Evolutionary conservation across 148 eudicot genomes (phyloP).

Genomic region (Simmondsia chinensis): DNA sequence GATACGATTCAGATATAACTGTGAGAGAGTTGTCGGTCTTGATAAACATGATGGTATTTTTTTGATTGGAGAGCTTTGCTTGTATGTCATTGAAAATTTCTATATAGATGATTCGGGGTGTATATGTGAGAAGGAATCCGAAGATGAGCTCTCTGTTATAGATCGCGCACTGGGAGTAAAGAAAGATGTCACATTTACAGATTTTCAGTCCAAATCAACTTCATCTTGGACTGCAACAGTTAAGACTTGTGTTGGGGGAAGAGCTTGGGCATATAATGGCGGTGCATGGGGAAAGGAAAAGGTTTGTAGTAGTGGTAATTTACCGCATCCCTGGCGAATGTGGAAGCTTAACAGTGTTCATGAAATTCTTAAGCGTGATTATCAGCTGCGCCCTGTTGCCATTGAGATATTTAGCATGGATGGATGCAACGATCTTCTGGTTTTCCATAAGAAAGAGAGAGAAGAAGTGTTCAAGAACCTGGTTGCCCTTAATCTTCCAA

Average conservation of each 20-base stretch:
- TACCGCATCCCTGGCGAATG: conserved; percentile 92
- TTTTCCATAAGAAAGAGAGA: conserved; percentile 98
- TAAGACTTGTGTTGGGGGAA: conserved; percentile 61
- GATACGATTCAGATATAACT: conserved; percentile 80
- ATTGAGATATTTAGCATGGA: conserved; percentile 98
- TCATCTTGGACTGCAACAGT: conserved; percentile 66
- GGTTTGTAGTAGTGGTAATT: conserved; percentile 57
- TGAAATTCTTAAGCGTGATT: conserved; percentile 96
- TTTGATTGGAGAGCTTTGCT: conserved; percentile 84
- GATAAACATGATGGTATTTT: conserved; percentile 99
- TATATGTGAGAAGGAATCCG: conserved; percentile 88
- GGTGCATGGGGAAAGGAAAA: conserved; percentile 99
- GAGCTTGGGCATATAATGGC: conserved; percentile 98
- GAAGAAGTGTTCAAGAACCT: conserved; percentile 95
- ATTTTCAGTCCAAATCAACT: conserved; percentile 77
- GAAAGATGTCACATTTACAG: conserved; percentile 70
- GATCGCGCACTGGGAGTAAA: conserved; percentile 97
- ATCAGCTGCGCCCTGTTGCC: conserved; percentile 98
- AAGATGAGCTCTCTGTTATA: conserved; percentile 85
- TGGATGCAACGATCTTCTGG: conserved; percentile 95
- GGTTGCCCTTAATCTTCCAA: conserved; percentile 94
- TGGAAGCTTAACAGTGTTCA: conserved; percentile 99
- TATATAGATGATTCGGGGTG: conserved; percentile 83
- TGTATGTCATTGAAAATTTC: conserved; percentile 90
- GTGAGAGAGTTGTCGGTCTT: conserved; percentile 93